Base-by-base conservation (phyloP, 768 basidiomycete species). In the Candolleomyces aberdarensis region DNA sequence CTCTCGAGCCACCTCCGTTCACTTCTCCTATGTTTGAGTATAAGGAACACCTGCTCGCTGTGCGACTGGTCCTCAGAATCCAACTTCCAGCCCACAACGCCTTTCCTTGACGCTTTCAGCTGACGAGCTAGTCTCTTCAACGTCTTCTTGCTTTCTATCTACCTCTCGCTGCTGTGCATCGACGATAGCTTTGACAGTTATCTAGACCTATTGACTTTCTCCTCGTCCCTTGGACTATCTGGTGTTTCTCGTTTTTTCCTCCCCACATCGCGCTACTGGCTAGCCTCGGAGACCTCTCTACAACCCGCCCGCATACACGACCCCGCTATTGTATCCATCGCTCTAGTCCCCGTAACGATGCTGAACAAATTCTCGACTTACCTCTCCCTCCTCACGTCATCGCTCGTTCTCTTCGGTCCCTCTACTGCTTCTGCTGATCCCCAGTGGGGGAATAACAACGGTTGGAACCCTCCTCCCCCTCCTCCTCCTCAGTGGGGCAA, bases 101-200 rank as follows among this genome's bases (percentile, higher is more conserved):
- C 54, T n/a, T 20, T 3, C 19, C 40, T 14, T 8, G 15, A 32
- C 52, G 15, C 32, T 39, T n/a, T 32, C 36, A 2, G 11, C 36
- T 36, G 36, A 43, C 54, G 54, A 56, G 54, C 54, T 56, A 56
- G 54, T 43, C 54, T 56, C 54, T 43, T 56, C 52, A 17, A 47
- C 36, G 36, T 47, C 46, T 15, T 47, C 46, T 17, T n/a, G 19
- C 10, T 11, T 51, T 51, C 15, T 15, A 54, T 39, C 15, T 17
- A 36, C 19, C 40, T 36, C 22, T 36, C 22, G 14, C 19, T 31
- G n/a, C 49, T 47, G 46, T 22, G 46, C 32, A 36, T 11, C 36
- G 36, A 36, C 36, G 36, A 36, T 43, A 54, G 41, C 54, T 56
- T 56, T 39, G 54, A 56, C 40, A 56, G 39, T 22, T 56, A 56